A percentile compares a stretch with the other conserved stretches of the same genome.
These are phyloP conservation scores for Candida dendrica DNA, from an alignment of 805 yeast genomes.

Conservation along the genomic window DNA sequence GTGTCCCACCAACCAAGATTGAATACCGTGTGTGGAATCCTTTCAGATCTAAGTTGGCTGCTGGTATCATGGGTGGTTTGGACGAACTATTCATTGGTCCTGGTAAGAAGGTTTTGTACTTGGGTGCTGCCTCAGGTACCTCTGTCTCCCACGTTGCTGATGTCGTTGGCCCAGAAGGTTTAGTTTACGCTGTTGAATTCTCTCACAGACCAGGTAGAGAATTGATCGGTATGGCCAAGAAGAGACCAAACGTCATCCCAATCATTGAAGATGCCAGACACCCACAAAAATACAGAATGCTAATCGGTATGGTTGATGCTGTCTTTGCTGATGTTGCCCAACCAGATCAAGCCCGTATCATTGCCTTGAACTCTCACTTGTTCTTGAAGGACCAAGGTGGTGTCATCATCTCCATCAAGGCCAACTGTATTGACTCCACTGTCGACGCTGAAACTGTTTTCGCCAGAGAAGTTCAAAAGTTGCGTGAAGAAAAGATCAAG, in stretches of 20 bases:
- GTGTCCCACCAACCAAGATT: constrained; percentile 83
- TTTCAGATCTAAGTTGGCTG: constrained; percentile 98
- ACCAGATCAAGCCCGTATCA: constrained; percentile 99
- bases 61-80: constrained; percentile 99
- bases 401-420: constrained; percentile 97
- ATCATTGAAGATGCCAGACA: constrained; percentile 99
- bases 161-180: constrained; percentile 98
- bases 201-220: constrained; percentile 99
- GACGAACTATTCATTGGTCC: constrained; percentile 97
- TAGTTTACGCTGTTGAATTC: constrained; percentile 98
- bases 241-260: constrained; percentile 98
- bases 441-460: constrained; percentile 99
- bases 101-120: constrained; percentile 93
- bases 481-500: constrained; percentile 97
- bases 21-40: constrained; percentile 99
- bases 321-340: constrained; percentile 99
- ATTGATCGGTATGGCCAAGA: constrained; percentile 98
- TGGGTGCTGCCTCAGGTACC: constrained; percentile 99
- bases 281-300: constrained; percentile 99
- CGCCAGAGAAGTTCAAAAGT: constrained; percentile 98
- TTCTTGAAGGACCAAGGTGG: constrained; percentile 98
- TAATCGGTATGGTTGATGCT: constrained; percentile 96
- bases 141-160: constrained; percentile 98
- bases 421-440: constrained; percentile 99
- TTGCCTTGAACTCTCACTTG: constrained; percentile 95